Base-by-base conservation (phyloP, 257 asterid genomes). In the Salvia splendens region DNA sequence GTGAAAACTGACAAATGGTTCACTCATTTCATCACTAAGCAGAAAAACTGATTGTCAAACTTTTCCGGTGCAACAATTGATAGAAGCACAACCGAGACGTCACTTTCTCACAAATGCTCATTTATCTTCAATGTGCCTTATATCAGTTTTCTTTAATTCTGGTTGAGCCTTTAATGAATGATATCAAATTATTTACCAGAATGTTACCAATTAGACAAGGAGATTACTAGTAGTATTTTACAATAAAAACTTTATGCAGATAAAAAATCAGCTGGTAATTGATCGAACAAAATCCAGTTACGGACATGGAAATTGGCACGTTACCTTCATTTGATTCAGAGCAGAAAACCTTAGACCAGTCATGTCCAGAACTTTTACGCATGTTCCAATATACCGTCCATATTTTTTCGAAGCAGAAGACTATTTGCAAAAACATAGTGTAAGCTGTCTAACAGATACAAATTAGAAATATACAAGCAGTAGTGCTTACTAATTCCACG, bases 351-450 rank as follows among this genome's bases (percentile, higher is more conserved):
- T 85, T 52, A 93, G 82, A 58, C 98, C 89, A 41, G 94, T 93
- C 98, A 93, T 93, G 78, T 90, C 98, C 78, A 90, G 73, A 73
- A 93, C 70, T 80, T 93, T 90, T 73, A 93, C 73, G 77, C 97
- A 92, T 12, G 92, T 87, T 71, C 87, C 80, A 15, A 92, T 81
- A 60, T 86, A 78, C 41, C 82, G 80, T 41, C 95, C 88, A 55
- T 62, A 78, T 72, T 81, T 82, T 73, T 72, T 86, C 52, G 96
- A 74, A 55, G 95, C 95, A 57, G 85, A 61, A 73, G 98, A 96
- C 98, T 92, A 75, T 59, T 66, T 55, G 50, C 54, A 55, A 57
- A 38, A 60, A 28, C 61, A 8, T 38, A 59, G 49, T 62, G 75
- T 73, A 41, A 81, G 79, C 30, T 24, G 30, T 71, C 62, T 42